phyloP scores from a whole-genome alignment of 164 flowering plant species.

The Hamamelis virginiana region DNA sequence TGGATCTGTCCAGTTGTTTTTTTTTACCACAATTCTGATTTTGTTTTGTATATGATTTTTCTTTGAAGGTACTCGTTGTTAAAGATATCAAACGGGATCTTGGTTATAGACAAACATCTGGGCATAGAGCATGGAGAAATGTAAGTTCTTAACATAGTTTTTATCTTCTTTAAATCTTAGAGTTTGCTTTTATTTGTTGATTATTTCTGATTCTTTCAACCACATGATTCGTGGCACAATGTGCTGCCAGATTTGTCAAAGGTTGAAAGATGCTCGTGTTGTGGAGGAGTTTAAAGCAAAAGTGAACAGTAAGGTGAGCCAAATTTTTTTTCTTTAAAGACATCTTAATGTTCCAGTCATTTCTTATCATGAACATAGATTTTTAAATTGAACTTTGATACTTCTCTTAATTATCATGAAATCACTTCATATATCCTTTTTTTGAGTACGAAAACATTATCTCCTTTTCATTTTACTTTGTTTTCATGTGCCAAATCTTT shows the following conservation, averaged over 20 bases:
- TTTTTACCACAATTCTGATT: conserved; percentile 1
- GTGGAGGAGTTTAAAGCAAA: conserved; percentile 71
- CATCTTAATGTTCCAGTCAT: neutral
- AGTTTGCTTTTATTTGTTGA: neutral
- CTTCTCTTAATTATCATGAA: no score
- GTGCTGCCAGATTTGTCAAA: conserved; percentile 51
- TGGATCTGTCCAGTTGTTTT: neutral
- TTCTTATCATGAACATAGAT: no score
- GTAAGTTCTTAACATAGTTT: conserved; percentile 33
- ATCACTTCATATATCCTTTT: no score
- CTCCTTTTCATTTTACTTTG: neutral
- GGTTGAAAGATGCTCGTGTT: conserved; percentile 64
- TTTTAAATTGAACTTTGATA: no score
- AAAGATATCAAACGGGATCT: conserved; percentile 76
- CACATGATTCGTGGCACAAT: conserved; percentile 6
- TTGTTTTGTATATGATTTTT: conserved; percentile 10
- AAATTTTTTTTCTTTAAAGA: neutral
- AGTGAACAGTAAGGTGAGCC: conserved; percentile 63
- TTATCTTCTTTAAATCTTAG: conserved; percentile 3
- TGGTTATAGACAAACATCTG: conserved; percentile 56
- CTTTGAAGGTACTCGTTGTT: conserved; percentile 75
- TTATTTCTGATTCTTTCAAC: conserved; percentile 2
- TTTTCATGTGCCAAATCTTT: neutral
- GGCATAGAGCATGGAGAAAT: conserved; percentile 82
- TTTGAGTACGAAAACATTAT: no score